These are phyloP conservation scores for Neoboletus subvelutipes DNA, from an alignment of 768 basidiomycete genomes.

Conservation along the genomic window DNA sequence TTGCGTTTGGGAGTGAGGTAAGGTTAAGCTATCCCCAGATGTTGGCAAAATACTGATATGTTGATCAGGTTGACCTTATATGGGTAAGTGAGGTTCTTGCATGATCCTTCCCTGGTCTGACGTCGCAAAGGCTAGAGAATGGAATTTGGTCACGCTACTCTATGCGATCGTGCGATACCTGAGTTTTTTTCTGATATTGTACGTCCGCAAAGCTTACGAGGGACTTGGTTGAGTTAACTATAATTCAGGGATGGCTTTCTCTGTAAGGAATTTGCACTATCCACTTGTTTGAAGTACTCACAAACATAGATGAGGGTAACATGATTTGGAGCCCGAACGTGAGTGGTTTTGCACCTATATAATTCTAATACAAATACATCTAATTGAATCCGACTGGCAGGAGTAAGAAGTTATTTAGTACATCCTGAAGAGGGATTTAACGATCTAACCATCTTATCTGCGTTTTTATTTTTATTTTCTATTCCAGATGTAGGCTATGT, in stretches of 20 bases:
- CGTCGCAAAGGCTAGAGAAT: constrained; percentile 12
- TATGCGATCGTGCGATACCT: constrained; percentile 22
- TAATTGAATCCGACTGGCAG: constrained; percentile 1
- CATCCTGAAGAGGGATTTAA: background rate
- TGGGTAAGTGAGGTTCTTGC: constrained; percentile 9
- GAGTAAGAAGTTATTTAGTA: constrained; percentile 6
- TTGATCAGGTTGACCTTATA: constrained; percentile 17
- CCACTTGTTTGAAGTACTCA: background rate
- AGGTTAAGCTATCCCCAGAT: background rate
- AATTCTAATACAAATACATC: background rate
- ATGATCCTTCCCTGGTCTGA: background rate
- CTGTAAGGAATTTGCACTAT: constrained; percentile 5
- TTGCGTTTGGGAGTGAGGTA: constrained; percentile 14
- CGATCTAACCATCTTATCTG: too few relatives aligned
- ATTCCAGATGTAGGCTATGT: constrained; percentile 11
- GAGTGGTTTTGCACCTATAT: background rate
- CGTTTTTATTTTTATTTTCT: background rate
- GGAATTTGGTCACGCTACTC: constrained; percentile 18
- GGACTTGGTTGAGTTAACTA: background rate
- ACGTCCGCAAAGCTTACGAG: background rate
- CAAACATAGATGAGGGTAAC: constrained; percentile 2
- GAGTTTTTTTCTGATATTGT: constrained; percentile 16
- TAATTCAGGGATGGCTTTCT: constrained; percentile 4
- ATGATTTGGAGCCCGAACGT: constrained; percentile 11
- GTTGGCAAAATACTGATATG: background rate